These are phyloP conservation scores for Brassica juncea DNA, from an alignment of 345 rosid genomes.

Conservation along the genomic window DNA sequence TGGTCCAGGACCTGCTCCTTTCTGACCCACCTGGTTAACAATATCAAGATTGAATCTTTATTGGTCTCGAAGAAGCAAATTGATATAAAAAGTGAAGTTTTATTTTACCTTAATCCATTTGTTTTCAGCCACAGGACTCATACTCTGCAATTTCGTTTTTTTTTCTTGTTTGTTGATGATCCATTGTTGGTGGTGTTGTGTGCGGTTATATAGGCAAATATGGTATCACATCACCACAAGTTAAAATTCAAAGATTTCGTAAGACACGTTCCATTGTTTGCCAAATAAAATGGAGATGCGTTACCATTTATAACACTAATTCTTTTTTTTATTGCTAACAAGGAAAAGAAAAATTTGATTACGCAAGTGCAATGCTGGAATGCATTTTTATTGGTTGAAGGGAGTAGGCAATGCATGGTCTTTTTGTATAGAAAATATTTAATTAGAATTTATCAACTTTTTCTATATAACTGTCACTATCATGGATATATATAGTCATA, in stretches of 20 bases:
- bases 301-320: constrained; percentile 18
- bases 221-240: constrained; percentile 4
- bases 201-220: constrained; percentile 14
- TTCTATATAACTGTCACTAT: not conserved
- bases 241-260: constrained; percentile 7
- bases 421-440: not conserved
- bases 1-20: constrained; percentile 34
- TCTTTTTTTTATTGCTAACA: not conserved
- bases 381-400: not conserved
- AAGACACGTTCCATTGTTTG: not conserved
- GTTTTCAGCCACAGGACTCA: constrained; percentile 29
- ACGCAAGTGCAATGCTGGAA: not conserved
- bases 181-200: not conserved
- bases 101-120: constrained; percentile 32
- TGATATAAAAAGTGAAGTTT: not conserved
- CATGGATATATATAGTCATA: not conserved
- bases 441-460: not conserved
- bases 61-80: not conserved
- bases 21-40: constrained; percentile 27
- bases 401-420: not conserved
- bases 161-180: not conserved
- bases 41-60: not conserved
- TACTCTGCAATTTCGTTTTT: not conserved
- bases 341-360: not conserved
- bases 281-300: constrained; percentile 10